A percentile compares a stretch with the other conserved stretches of the same genome.
Evolutionary conservation across 768 basidiomycete species (phyloP).

Genomic region (Suillus spraguei): DNA sequence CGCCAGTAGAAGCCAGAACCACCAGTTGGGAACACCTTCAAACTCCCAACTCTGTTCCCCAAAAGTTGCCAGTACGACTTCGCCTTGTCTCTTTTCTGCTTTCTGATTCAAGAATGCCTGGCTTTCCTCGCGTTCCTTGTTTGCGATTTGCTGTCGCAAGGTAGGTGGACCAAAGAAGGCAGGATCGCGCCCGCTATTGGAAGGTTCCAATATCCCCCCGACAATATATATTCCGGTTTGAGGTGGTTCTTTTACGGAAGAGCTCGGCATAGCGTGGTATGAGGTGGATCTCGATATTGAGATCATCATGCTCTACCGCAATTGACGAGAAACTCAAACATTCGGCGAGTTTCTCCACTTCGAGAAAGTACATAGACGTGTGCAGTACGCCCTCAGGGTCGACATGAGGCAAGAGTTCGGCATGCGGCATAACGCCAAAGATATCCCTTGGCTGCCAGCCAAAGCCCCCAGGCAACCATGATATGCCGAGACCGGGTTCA

Average conservation of each 20-base stretch:
- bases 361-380: neutral
- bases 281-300: conserved; percentile 1
- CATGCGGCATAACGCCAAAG: neutral
- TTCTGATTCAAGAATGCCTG: neutral
- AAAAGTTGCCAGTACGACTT: conserved; percentile 4
- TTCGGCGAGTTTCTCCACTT: neutral
- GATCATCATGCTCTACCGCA: neutral
- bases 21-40: neutral
- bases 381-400: neutral
- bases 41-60: neutral
- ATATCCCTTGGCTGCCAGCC: neutral
- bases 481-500: neutral
- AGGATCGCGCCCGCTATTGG: neutral
- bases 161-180: neutral
- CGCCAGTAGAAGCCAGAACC: conserved; percentile 5
- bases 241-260: neutral
- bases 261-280: neutral
- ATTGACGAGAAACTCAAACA: neutral
- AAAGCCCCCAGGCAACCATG: neutral
- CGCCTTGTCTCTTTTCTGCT: neutral
- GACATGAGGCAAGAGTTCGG: neutral
- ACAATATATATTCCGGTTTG: neutral
- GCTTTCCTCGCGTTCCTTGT: neutral
- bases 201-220: conserved; percentile 4
- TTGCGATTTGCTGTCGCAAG: neutral